A percentile compares a stretch with the other conserved stretches of the same genome.
Conservation (phyloP, 306 rosid species). For the Ormosia emarginata region DNA sequence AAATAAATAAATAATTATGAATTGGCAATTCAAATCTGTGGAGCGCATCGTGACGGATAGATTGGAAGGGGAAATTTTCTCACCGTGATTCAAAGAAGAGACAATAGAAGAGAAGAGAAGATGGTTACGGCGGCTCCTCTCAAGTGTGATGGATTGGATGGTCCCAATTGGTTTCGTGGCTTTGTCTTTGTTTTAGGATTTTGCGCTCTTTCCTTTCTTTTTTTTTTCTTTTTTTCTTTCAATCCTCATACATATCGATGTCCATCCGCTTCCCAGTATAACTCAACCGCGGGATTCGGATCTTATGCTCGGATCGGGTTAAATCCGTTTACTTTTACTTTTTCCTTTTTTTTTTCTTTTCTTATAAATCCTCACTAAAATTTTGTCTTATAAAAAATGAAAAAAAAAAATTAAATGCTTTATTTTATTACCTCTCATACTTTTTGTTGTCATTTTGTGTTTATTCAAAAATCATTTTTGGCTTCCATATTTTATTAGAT, state of each 20-base stretch:
- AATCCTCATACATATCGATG: constrained; percentile 43
- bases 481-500: no score
- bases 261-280: constrained; percentile 48
- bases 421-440: no score
- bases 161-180: neutral
- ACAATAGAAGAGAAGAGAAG: neutral
- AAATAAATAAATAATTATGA: neutral
- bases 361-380: no score
- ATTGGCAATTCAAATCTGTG: neutral
- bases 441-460: no score
- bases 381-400: no score
- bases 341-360: neutral
- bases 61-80: neutral
- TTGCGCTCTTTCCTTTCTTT: constrained; percentile 33
- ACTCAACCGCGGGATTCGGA: constrained; percentile 45
- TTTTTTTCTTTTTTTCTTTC: constrained; percentile 39
- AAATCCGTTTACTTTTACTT: neutral
- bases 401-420: no score
- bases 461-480: no score
- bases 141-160: neutral
- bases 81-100: constrained; percentile 16
- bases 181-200: neutral
- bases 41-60: neutral
- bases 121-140: neutral
- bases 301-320: neutral